Conservation (phyloP, 169 alveolate genomes). For the Blepharisma undulans region DNA sequence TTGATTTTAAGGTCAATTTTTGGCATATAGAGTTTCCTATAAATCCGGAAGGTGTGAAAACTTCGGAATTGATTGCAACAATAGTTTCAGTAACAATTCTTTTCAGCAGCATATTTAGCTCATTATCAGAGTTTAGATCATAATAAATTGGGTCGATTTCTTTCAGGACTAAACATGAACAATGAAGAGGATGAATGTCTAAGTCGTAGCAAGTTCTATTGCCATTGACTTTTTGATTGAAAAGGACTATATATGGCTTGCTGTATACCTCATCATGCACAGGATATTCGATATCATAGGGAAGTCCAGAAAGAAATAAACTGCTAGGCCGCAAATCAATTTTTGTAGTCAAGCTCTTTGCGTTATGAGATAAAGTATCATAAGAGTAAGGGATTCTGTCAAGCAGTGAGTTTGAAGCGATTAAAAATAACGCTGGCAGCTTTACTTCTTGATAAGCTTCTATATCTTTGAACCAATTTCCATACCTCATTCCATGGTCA, state of each 20-base stretch:
- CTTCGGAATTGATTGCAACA: neutral
- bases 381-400: neutral
- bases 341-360: neutral
- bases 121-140: neutral
- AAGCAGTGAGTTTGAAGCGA: neutral
- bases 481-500: conserved; percentile 34
- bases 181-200: neutral
- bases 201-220: conserved; percentile 25
- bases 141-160: no score
- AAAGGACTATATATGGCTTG: neutral
- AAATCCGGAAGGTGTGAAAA: no score
- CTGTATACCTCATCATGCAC: neutral
- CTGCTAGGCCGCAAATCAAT: neutral
- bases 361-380: neutral
- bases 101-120: neutral
- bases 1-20: neutral
- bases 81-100: neutral
- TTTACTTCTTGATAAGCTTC: conserved; percentile 20
- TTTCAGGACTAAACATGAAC: conserved; percentile 8
- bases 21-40: neutral
- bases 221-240: neutral
- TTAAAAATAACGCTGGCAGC: conserved; percentile 18
- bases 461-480: conserved; percentile 18
- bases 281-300: neutral
- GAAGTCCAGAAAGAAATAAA: neutral